phyloP scores from a whole-genome alignment of 345 rosid species.

The Limnanthes douglasii region DNA sequence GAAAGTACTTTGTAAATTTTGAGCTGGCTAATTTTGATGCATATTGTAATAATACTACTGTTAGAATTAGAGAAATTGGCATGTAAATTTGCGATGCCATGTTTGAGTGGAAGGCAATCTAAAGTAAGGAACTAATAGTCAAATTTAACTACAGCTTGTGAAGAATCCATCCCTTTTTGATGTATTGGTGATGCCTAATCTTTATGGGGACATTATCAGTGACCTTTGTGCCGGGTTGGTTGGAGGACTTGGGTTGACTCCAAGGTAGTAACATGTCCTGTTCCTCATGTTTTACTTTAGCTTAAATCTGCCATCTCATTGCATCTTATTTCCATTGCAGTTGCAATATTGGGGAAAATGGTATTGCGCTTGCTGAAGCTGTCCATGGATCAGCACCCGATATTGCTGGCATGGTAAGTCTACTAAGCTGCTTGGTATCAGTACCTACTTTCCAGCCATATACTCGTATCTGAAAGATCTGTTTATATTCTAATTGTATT shows the following conservation, averaged over 20 bases:
- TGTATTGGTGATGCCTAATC: conserved; percentile 99
- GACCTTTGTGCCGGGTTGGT: conserved; percentile 93
- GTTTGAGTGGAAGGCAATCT: not conserved
- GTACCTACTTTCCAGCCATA: not conserved
- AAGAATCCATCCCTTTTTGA: conserved; percentile 97
- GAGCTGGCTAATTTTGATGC: not conserved
- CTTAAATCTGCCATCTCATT: conserved; percentile 4
- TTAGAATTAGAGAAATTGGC: not conserved
- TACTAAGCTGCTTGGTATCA: not conserved
- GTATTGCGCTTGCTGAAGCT: conserved; percentile 98
- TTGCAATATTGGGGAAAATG: conserved; percentile 95
- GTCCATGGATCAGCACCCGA: conserved; percentile 99
- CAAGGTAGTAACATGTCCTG: conserved; percentile 35
- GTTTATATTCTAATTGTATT: not conserved
- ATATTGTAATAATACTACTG: conserved; percentile 2
- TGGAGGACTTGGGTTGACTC: conserved; percentile 97
- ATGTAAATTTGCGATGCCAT: not conserved
- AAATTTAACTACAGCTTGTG: conserved; percentile 92
- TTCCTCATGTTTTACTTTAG: not conserved
- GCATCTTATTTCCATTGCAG: conserved; percentile 21
- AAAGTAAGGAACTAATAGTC: not conserved
- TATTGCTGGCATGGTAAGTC: conserved; percentile 92
- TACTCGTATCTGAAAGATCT: not conserved
- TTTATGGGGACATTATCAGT: conserved; percentile 96
- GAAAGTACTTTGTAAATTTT: not conserved